Conservation (phyloP, 345 rosid species). For the Linum usitatissimum region DNA sequence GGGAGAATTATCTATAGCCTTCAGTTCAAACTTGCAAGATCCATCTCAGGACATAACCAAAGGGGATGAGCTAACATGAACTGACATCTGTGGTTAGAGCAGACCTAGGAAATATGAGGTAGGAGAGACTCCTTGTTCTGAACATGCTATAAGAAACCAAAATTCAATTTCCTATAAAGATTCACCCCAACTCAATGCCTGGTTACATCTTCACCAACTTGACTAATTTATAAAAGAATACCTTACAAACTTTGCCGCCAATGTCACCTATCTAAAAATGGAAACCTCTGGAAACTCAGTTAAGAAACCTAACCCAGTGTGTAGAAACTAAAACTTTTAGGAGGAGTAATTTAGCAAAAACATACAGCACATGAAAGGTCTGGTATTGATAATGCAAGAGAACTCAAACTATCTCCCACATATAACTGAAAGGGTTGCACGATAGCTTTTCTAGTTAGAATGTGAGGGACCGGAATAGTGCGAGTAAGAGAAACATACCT, state of each 20-base stretch:
- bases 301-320: not conserved
- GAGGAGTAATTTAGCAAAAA: not conserved
- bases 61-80: too few relatives aligned
- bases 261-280: not conserved
- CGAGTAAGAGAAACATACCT: slow-evolving; percentile 30
- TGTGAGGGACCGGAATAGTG: not conserved
- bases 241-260: not conserved
- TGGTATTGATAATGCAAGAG: not conserved
- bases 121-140: not conserved
- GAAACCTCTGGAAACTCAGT: not conserved
- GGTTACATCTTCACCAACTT: too few relatives aligned
- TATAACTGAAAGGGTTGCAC: too few relatives aligned
- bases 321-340: not conserved
- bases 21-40: too few relatives aligned
- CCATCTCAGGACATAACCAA: too few relatives aligned
- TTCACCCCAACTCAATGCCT: not conserved
- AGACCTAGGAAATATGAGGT: too few relatives aligned
- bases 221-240: too few relatives aligned
- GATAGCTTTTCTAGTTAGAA: not conserved
- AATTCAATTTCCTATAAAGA: not conserved
- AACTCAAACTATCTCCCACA: not conserved
- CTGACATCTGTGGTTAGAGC: too few relatives aligned
- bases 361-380: too few relatives aligned
- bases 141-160: not conserved
- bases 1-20: too few relatives aligned